Conservation (phyloP, 2,329 filamentous ascomycete genomes). For the Annulohypoxylon truncatum region DNA sequence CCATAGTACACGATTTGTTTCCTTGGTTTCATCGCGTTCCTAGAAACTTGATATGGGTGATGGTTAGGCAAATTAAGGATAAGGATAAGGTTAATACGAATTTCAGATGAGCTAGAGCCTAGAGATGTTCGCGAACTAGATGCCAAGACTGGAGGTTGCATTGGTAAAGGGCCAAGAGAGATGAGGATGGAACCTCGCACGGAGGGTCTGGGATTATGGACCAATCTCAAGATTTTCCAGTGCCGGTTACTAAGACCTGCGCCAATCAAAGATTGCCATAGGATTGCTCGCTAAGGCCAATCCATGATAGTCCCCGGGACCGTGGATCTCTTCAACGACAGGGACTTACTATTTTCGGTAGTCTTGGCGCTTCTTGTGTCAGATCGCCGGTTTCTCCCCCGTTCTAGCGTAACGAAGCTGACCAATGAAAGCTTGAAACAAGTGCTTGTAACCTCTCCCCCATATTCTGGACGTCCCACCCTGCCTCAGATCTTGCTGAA, state of each 20-base stretch:
- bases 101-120: constrained; percentile 11
- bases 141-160: constrained; percentile 32
- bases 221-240: constrained; percentile 12
- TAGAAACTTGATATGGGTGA: not conserved
- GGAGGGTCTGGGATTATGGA: constrained; percentile 13
- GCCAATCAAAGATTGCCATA: constrained; percentile 29
- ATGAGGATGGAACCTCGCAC: constrained; percentile 16
- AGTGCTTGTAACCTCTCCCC: constrained; percentile 23
- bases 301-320: constrained; percentile 21
- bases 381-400: constrained; percentile 22
- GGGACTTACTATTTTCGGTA: constrained; percentile 25
- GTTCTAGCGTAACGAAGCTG: not conserved
- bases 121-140: constrained; percentile 22
- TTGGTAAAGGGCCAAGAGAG: not conserved
- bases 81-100: constrained; percentile 10
- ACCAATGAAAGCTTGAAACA: constrained; percentile 24
- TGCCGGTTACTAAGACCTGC: constrained; percentile 3
- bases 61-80: constrained; percentile 13
- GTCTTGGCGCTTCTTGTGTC: constrained; percentile 30
- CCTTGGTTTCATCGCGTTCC: not conserved
- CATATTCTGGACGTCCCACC: constrained; percentile 36
- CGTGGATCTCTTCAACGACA: constrained; percentile 9
- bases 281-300: constrained; percentile 23
- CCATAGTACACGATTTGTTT: not conserved
- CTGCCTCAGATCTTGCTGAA: constrained; percentile 42